phyloP scores from a whole-genome alignment of 164 flowering plant genomes.

The Sextonia rubra region DNA sequence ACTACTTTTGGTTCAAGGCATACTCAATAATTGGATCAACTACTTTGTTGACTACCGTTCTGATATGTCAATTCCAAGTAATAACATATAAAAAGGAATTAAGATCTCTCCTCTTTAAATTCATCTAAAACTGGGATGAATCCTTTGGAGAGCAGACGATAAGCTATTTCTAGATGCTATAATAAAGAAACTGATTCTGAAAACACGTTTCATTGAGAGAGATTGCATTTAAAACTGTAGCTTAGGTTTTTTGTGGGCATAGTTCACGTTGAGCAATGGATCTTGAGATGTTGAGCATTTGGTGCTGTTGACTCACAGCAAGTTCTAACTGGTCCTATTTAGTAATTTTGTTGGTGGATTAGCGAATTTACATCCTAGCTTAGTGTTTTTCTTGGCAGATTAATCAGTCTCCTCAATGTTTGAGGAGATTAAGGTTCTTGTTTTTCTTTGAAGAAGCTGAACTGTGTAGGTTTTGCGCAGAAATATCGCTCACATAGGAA shows the following conservation, averaged over 20 bases:
- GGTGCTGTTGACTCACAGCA: neutral
- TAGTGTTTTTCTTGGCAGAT: neutral
- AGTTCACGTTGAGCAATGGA: neutral
- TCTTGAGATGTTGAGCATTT: neutral
- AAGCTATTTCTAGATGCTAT: neutral
- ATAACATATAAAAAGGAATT: too few relatives aligned
- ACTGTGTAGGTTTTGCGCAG: conserved; percentile 31
- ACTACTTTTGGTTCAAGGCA: too few relatives aligned
- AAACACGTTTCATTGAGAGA: neutral
- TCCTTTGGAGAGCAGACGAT: neutral
- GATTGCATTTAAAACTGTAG: neutral
- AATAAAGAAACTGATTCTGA: neutral
- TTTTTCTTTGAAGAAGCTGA: too few relatives aligned
- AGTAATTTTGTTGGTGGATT: neutral
- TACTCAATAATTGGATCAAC: too few relatives aligned
- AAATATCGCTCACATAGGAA: conserved; percentile 92
- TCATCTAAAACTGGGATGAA: neutral
- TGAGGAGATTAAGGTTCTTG: neutral
- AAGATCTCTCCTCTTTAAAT: neutral
- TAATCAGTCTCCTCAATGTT: neutral
- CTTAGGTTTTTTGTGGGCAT: neutral
- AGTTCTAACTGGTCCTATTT: neutral
- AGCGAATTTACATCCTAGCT: neutral
- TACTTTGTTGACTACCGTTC: too few relatives aligned
- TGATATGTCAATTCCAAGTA: too few relatives aligned